phyloP scores from a whole-genome alignment of 768 basidiomycete species.

The Mycena metata region DNA sequence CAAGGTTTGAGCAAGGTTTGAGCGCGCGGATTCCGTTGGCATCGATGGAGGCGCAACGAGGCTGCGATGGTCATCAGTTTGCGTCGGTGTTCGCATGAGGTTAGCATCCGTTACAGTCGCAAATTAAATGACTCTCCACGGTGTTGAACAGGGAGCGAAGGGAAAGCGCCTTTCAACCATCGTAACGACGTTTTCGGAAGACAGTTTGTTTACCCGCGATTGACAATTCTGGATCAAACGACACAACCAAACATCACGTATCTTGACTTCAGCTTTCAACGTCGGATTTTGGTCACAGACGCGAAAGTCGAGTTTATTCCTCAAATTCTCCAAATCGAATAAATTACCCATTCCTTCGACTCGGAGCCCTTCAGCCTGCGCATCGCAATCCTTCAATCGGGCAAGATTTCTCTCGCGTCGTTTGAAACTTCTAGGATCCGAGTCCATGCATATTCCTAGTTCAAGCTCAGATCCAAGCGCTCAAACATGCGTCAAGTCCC shows the following conservation, averaged over 20 bases:
- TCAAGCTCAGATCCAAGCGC: no score
- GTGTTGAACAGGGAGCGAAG: background rate
- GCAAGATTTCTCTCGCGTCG: no score
- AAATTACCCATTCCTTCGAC: background rate
- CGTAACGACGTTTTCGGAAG: background rate
- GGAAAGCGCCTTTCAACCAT: background rate
- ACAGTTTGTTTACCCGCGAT: background rate
- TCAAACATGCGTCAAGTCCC: no score
- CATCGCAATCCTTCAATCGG: no score
- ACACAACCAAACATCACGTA: background rate
- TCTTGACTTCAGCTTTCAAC: background rate
- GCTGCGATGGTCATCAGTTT: slow-evolving; percentile 13
- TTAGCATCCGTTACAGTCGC: background rate
- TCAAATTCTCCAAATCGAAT: no score
- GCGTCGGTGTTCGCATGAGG: background rate
- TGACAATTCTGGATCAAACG: background rate
- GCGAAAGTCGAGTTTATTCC: background rate
- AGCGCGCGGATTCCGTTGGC: no score
- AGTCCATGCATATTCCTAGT: no score
- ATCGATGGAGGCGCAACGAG: slow-evolving; percentile 20
- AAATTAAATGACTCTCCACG: background rate
- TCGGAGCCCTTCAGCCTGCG: background rate
- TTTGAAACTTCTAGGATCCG: no score
- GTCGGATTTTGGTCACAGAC: no score
- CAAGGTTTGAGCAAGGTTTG: slow-evolving; percentile 20